Evolutionary conservation across 164 flowering plant species (phyloP).

Genomic region (Vitis riparia): DNA sequence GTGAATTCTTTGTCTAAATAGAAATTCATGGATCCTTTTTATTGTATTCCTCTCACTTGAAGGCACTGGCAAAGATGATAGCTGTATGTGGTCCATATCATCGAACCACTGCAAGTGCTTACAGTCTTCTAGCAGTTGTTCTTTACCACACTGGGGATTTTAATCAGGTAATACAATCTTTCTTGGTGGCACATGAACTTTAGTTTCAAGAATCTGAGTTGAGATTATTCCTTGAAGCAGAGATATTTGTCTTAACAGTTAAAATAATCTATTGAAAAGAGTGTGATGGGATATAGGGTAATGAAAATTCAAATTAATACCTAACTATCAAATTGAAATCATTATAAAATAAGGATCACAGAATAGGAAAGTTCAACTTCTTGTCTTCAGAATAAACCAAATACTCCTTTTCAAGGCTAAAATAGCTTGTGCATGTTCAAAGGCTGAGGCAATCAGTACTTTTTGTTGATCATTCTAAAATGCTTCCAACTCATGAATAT

Average conservation of each 20-base stretch:
- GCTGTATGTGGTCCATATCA: constrained; percentile 93
- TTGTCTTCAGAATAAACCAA: too few relatives aligned
- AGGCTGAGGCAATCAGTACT: too few relatives aligned
- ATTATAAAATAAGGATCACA: background rate
- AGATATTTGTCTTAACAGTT: background rate
- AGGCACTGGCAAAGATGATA: constrained; percentile 84
- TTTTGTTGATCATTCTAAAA: too few relatives aligned
- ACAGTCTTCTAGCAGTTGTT: constrained; percentile 91
- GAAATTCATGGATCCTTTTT: constrained; percentile 1
- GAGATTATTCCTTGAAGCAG: background rate
- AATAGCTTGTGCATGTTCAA: too few relatives aligned
- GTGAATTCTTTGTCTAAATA: background rate
- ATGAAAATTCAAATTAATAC: background rate
- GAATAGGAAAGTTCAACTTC: background rate
- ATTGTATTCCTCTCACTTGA: constrained; percentile 22
- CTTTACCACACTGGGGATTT: constrained; percentile 93
- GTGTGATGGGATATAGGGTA: too few relatives aligned
- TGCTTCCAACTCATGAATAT: too few relatives aligned
- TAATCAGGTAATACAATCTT: constrained; percentile 61
- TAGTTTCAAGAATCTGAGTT: background rate
- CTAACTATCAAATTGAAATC: background rate
- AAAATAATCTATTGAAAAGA: background rate
- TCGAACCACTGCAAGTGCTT: constrained; percentile 85
- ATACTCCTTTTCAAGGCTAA: too few relatives aligned
- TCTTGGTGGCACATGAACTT: background rate